phyloP scores from a whole-genome alignment of 1,284 basidiomycete genomes.

The Prillingera fragicola region DNA sequence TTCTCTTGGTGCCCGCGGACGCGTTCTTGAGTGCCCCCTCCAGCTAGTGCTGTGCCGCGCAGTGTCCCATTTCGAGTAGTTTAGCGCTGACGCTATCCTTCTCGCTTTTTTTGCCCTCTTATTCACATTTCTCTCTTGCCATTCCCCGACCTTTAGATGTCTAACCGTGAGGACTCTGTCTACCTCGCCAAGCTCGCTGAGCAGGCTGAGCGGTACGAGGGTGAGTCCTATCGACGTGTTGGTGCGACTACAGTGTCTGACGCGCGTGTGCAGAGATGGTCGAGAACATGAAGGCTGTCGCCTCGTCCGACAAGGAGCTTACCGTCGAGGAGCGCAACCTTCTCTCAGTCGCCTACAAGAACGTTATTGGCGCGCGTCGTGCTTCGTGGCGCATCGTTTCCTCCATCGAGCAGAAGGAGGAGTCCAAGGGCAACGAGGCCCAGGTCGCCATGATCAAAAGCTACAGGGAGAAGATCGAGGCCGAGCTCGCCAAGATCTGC shows the following conservation, averaged over 20 bases:
- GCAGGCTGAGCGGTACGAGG: constrained; percentile 98
- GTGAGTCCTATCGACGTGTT: constrained; percentile 52
- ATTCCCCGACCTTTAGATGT: constrained; percentile 65
- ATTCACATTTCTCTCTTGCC: not conserved
- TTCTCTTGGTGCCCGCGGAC: too few relatives aligned
- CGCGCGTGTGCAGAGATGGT: constrained; percentile 73
- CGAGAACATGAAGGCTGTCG: constrained; percentile 97
- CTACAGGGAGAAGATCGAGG: constrained; percentile 98
- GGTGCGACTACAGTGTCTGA: constrained; percentile 1
- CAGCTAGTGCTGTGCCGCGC: too few relatives aligned
- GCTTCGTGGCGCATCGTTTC: constrained; percentile 99
- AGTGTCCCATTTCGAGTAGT: too few relatives aligned
- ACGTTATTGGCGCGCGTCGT: constrained; percentile 98
- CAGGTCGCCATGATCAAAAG: constrained; percentile 99
- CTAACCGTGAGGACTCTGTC: constrained; percentile 90
- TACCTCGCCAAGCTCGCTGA: constrained; percentile 99
- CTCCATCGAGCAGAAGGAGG: constrained; percentile 99
- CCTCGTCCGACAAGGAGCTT: constrained; percentile 93
- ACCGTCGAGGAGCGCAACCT: constrained; percentile 99
- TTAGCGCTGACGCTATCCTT: too few relatives aligned
- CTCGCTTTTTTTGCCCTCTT: not conserved
- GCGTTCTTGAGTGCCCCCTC: too few relatives aligned
- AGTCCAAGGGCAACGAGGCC: constrained; percentile 96
- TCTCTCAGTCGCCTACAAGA: constrained; percentile 99
- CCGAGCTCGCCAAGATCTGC: constrained; percentile 97